Base-by-base conservation (phyloP, 345 rosid species). In the Eucalyptus regnans region DNA sequence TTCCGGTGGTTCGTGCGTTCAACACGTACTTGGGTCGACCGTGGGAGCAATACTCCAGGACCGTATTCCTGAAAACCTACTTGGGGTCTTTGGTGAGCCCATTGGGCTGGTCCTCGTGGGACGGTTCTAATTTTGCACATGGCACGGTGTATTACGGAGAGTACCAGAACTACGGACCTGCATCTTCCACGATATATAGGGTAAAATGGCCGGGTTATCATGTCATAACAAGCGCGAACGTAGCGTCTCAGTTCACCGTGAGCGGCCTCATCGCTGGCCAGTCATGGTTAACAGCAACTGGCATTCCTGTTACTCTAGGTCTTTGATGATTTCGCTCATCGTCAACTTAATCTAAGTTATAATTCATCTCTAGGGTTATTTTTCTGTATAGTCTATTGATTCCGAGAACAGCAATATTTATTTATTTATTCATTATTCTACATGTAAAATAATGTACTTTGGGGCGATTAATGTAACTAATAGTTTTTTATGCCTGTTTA, bases 31-130 rank as follows among this genome's bases (percentile, higher is more conserved):
- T 96, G 7, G 98, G 98, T 2, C 91, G 97, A 68, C 97, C 98
- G 12, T 96, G 97, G 98, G 89, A 91, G 88, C 54, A 88, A 58
- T 96, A 95, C 88, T 95, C 98, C 5, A 91, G 96, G 88, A 94
- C 96, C 50, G 95, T 96, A 50, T 93, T 89, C 66, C 91, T 96
- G 94, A 90, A 92, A 86, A 93, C 95, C 2, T 94, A 46, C 12
- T 90, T 96, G 43, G 96, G 92, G 15, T 90, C 94, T 7, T 87
- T 92, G 87, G 90, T 95, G 46, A 43, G 91, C 6, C 96, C 96
- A 14, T 86, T 90, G 5, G 97, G 97, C 15, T 96, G 98, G 99
- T 91, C 94, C 51, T 92, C 93, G 41, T 98, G 99, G 99, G 91
- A 91, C 15, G 88, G 86, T 44, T 92, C 92, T 9, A 91, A 51